Conservation (phyloP, 2,329 filamentous ascomycete species). For the Claviceps quebecensis region DNA sequence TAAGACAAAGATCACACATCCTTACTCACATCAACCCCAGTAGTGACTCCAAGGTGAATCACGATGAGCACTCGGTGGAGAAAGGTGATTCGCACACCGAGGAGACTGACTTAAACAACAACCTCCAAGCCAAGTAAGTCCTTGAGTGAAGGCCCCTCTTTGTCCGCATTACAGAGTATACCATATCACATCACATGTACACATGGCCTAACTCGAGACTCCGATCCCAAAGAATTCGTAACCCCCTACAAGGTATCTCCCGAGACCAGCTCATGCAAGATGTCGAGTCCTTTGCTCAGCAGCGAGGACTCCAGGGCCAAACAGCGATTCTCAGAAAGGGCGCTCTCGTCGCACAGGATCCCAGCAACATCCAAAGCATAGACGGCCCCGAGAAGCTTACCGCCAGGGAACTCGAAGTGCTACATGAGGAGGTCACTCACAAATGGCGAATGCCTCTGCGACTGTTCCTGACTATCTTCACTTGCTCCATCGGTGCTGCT, state of each 20-base stretch:
- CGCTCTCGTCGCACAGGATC: constrained; percentile 41
- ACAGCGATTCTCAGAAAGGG: constrained; percentile 43
- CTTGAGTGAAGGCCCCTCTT: no score
- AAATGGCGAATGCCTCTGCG: constrained; percentile 36
- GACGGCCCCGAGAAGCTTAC: constrained; percentile 39
- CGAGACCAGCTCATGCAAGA: constrained; percentile 38
- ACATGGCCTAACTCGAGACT: neutral
- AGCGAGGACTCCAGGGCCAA: constrained; percentile 46
- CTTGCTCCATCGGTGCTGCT: constrained; percentile 40
- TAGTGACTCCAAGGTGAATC: constrained; percentile 7
- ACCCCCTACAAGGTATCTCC: constrained; percentile 35
- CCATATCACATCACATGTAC: neutral
- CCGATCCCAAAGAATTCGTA: constrained; percentile 25
- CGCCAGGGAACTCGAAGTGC: constrained; percentile 39
- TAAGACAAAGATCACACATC: neutral
- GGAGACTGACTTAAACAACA: constrained; percentile 22
- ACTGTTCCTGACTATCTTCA: constrained; percentile 27
- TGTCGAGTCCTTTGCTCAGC: constrained; percentile 44
- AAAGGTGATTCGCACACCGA: constrained; percentile 15
- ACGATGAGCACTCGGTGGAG: constrained; percentile 13
- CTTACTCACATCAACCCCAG: neutral
- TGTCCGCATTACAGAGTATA: no score
- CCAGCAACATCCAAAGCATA: constrained; percentile 39
- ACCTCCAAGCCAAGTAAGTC: constrained; percentile 30
- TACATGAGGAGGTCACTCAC: constrained; percentile 45